These are phyloP conservation scores for Ophiostoma australiae DNA, from an alignment of 2,329 filamentous ascomycete species.

Conservation along the genomic window DNA sequence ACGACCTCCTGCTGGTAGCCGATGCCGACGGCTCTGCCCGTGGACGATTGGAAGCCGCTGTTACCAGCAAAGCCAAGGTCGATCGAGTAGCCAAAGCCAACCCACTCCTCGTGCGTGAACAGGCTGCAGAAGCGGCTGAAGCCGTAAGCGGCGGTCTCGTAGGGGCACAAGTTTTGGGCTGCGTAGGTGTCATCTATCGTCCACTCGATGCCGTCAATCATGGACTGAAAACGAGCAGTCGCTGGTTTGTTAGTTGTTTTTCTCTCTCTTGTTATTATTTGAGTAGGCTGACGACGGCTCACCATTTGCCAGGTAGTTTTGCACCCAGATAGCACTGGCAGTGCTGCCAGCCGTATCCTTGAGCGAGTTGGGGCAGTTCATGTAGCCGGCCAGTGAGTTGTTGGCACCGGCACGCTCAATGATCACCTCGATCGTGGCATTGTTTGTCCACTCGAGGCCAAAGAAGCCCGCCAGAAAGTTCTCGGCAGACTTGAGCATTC, in stretches of 20 bases:
- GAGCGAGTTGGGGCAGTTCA: conserved; percentile 60
- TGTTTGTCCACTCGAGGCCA: conserved; percentile 66
- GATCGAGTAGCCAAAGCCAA: conserved; percentile 64
- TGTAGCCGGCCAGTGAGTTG: conserved; percentile 64
- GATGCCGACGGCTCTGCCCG: conserved; percentile 66
- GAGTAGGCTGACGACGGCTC: conserved; percentile 23
- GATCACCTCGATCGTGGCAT: conserved; percentile 66
- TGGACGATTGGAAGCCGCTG: conserved; percentile 59
- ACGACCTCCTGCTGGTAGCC: conserved; percentile 69
- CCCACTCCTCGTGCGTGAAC: conserved; percentile 72
- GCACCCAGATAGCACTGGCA: conserved; percentile 55
- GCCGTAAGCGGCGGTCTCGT: conserved; percentile 72
- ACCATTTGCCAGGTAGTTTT: conserved; percentile 60
- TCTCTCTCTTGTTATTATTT: no score
- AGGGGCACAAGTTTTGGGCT: conserved; percentile 68
- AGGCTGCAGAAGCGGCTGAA: conserved; percentile 69
- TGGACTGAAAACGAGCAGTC: conserved; percentile 52
- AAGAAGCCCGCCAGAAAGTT: conserved; percentile 78
- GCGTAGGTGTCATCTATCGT: conserved; percentile 59
- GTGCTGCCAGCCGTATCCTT: conserved; percentile 48
- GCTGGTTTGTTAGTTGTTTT: conserved; percentile 37
- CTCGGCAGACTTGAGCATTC: conserved; percentile 72
- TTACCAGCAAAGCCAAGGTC: conserved; percentile 62
- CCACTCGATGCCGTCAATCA: conserved; percentile 59
- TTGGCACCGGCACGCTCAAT: conserved; percentile 62